Evolutionary conservation across 371 early-diverging fungal species (phyloP), one percentile per base, ranked within the genome.

Genomic region (Mucor lusitanicus): DNA sequence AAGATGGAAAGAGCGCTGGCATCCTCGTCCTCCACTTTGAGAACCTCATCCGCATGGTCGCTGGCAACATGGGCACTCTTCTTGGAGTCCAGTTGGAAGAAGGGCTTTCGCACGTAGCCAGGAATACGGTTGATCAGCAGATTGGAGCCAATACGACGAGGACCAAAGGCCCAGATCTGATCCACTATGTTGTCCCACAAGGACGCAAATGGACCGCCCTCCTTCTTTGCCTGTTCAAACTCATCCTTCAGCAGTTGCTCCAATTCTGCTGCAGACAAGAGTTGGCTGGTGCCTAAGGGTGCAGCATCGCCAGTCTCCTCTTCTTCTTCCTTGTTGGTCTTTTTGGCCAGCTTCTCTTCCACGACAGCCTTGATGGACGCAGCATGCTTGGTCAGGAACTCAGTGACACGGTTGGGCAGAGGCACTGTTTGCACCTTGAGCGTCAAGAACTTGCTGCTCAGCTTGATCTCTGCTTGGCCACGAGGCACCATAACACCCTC

Each of bases 91-190:
- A 81, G 40, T 33, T 80, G 68, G 65, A 80, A 81, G 61, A 79
- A 81, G 11, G 85, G 72, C 59, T 76, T 80, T 46, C 84, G 73
- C 6, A 78, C 71, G 57, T 91, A 91, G 19, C 81, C 90, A 35
- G 80, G 77, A 25, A 84, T 81, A 25, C 79, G 79, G 68, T 94
- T 94, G 19, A 97, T 74, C n/a, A 99, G 78, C 59, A 99, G 58
- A 71, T 97, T 98, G 4, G 96, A 89, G 3, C 98, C 98, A n/a
- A 88, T 77, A 46, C 92, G 88, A 64, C 93, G 90, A 28, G 94
- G 92, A 50, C 94, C 94, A 83, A 93, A 92, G 1, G 91, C 85
- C 84, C 91, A 85, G 9, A 94, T 87, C 0, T 81, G 79, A 63
- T 83, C 83, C 6, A 84, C 80, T 53, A 84, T 74, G 32, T 71